Base-by-base conservation (phyloP, 208 protist genomes). In the Leishmania guyanensis region DNA sequence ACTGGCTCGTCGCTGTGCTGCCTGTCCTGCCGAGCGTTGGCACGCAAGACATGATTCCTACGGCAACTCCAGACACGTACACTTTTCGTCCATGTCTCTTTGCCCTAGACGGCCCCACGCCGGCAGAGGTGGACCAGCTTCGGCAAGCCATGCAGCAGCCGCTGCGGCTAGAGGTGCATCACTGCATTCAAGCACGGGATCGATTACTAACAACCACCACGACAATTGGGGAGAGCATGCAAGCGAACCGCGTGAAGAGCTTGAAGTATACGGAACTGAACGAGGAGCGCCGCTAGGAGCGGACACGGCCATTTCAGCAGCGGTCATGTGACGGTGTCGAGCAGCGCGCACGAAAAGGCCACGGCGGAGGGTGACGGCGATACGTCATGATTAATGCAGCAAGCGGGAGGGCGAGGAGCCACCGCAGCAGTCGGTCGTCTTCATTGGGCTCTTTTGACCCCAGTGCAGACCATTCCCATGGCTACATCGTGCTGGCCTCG, bases 201-300 rank as follows among this genome's bases (percentile, higher is more conserved):
- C 75, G 81, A 6, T 83, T 92, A 22, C 81, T 94, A 33, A 95
- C 86, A n/a, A 85, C 82, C 26, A 87, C 71, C 43, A 84, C 83
- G 10, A 92, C 91, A 5, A 90, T 96, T 79, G 93, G 88, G 9
- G 91, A 96, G 78, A 94, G 94, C 89, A 94, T 94, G 90, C 85
- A 87, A 51, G 80, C 88, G 22, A 94, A 95, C 70, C 86, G 87
- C 20, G 87, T 90, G 62, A 86, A 93, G 58, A 94, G 88, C 70
- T 78, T 94, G 12, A 80, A 77, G 75, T 76, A 79, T 50, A 91
- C 88, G 83, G 83, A 88, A 77, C 83, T 93, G 50, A 84, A 78
- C 72, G 84, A 88, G 56, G 81, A 83, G 78, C 66, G 73, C 62
- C 75, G 64, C 12, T n/a, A 78, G 76, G 68, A 66, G n/a, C 81